phyloP scores from a whole-genome alignment of 345 rosid genomes.

The Dovyalis caffra region DNA sequence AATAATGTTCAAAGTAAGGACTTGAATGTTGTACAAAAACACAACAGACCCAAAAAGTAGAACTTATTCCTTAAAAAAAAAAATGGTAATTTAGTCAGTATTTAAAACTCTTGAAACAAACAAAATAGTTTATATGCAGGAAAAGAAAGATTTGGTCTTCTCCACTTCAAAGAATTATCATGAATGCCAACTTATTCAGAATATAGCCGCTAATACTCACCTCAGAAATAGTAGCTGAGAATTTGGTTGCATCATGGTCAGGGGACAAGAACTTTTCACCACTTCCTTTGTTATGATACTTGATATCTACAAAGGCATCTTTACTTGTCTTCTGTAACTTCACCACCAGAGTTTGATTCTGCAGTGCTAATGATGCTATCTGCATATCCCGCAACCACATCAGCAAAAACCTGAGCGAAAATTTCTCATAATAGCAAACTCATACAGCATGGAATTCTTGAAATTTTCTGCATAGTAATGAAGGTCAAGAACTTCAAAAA shows the following conservation, averaged over 20 bases:
- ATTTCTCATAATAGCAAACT: not conserved
- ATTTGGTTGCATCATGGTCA: constrained; percentile 25
- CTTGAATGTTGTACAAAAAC: not conserved
- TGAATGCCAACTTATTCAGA: constrained; percentile 10
- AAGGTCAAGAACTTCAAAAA: not conserved
- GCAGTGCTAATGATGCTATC: constrained; percentile 57
- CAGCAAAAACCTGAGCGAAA: not conserved
- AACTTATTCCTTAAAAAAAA: not conserved
- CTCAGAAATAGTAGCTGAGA: constrained; percentile 30
- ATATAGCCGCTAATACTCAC: constrained; percentile 19
- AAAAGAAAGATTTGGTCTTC: not conserved
- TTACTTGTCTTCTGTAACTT: constrained; percentile 51
- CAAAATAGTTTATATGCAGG: not conserved
- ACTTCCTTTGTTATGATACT: constrained; percentile 17
- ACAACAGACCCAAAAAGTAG: not conserved
- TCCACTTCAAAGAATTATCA: not conserved
- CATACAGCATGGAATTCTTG: not conserved
- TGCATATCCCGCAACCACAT: constrained; percentile 26
- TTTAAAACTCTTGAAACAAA: not conserved
- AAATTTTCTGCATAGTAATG: not conserved
- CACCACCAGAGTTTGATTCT: constrained; percentile 56
- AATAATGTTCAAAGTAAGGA: not conserved
- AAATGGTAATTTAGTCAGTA: not conserved
- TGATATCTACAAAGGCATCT: constrained; percentile 17
- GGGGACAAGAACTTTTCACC: constrained; percentile 17